These are phyloP conservation scores for Ogataea hybrid DNA, from an alignment of 1,139 yeast genomes.

Conservation along the genomic window DNA sequence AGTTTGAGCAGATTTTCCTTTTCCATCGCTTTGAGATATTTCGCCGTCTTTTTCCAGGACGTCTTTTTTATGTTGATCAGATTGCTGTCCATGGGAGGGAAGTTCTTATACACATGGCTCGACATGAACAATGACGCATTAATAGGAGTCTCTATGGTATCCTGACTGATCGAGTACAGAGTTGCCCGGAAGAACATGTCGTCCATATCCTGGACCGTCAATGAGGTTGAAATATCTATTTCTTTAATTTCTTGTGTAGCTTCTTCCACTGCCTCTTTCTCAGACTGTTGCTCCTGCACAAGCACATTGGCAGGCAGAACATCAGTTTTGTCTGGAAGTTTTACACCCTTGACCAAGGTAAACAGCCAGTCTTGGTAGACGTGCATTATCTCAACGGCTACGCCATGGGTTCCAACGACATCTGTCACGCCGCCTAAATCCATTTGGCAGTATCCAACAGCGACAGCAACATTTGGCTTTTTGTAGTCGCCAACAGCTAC, in stretches of 20 bases:
- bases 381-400: conserved; percentile 65
- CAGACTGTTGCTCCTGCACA: not conserved
- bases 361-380: conserved; percentile 52
- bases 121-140: conserved; percentile 75
- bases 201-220: conserved; percentile 74
- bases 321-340: conserved; percentile 34
- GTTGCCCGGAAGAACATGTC: conserved; percentile 68
- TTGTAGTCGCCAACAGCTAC: conserved; percentile 71
- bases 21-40: conserved; percentile 82
- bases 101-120: conserved; percentile 60
- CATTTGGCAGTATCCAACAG: conserved; percentile 66
- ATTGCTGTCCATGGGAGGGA: conserved; percentile 48
- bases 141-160: conserved; percentile 59
- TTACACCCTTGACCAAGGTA: conserved; percentile 39
- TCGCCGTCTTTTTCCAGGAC: conserved; percentile 86
- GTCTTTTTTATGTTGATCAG: conserved; percentile 73
- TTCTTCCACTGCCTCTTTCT: not conserved
- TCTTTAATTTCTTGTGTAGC: not conserved
- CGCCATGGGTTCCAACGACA: conserved; percentile 57
- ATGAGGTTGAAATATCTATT: conserved; percentile 36
- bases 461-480: conserved; percentile 65
- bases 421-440: conserved; percentile 45
- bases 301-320: not conserved
- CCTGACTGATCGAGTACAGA: conserved; percentile 63
- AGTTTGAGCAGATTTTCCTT: conserved; percentile 62